Evolutionary conservation across 306 rosid genomes (phyloP), one percentile per base, ranked within the genome.

Genomic region (Vigna radiata): DNA sequence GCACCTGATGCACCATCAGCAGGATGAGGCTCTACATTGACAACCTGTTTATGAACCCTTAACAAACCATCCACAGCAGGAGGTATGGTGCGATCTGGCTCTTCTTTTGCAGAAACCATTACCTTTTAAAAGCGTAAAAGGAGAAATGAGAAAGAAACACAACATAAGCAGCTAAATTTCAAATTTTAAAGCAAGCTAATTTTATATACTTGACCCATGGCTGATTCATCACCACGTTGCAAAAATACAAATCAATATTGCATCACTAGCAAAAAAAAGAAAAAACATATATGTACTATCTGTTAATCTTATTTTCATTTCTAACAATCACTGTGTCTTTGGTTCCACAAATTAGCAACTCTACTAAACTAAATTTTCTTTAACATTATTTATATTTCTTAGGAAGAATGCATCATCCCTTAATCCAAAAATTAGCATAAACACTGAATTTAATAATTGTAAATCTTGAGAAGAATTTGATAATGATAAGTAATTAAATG

Each of bases 101-200:
- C 87, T 81, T 87, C 91, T 83, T 85, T 85, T 15, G 91, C 91
- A 71, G 91, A 87, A 71, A 87, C 83, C 89, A 87, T 85, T 64
- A 87, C 91, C 91, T 87, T 80, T 77, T 13, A 60, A 63, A 79
- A 79, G 73, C 13, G 17, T 27, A 25, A 72, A 47, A 73, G 19
- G 17, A 62, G 47, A 69, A 50, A 46, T 82, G 46, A 84, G 83
- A 74, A 81, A 62, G 46, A 9, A 41, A 41, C 56, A 68, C 52
- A 46, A 6, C 8, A 41, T 10, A 56, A 60, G 70, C 9, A 74
- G 36, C 48, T 21, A 19, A 8, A 25, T 56, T 56, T 27, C 56
- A 72, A 54, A 56, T 37, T 58, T 47, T 4, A 36, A 55, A 74
- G 14, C 76, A 76, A 36, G 12, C 67, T 44, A 52, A 60, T 52